Conservation (phyloP, 2,329 filamentous ascomycete species). For the Alternaria gansuensis region DNA sequence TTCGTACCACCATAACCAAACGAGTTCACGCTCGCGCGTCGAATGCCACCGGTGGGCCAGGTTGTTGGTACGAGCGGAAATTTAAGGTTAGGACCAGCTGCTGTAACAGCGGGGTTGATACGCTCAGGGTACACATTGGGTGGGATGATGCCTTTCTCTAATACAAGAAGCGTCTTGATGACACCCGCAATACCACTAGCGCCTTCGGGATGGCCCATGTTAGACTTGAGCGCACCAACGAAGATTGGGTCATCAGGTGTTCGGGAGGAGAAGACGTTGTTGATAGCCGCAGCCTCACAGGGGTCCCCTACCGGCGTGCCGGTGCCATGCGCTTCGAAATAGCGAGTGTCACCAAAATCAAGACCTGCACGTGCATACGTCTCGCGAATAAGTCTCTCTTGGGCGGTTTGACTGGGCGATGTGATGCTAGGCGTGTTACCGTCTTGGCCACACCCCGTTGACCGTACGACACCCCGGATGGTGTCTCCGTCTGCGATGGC, state of each 20-base stretch:
- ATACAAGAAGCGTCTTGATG: slow-evolving; percentile 51
- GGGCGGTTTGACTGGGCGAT: slow-evolving; percentile 56
- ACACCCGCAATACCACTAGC: slow-evolving; percentile 50
- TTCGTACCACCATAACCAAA: slow-evolving; percentile 43
- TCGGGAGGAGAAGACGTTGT: slow-evolving; percentile 26
- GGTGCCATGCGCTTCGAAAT: slow-evolving; percentile 52
- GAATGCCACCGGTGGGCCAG: slow-evolving; percentile 26
- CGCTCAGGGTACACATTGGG: slow-evolving; percentile 25
- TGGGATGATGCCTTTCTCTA: slow-evolving; percentile 46
- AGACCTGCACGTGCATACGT: slow-evolving; percentile 52
- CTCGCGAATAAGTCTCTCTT: slow-evolving; percentile 40
- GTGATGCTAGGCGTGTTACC: slow-evolving; percentile 33
- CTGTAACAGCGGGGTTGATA: slow-evolving; percentile 38
- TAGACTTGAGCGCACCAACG: slow-evolving; percentile 38
- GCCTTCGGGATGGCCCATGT: slow-evolving; percentile 54
- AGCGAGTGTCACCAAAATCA: slow-evolving; percentile 37
- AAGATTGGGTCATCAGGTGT: slow-evolving; percentile 21
- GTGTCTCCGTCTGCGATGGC: slow-evolving; percentile 35
- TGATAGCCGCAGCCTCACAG: slow-evolving; percentile 32
- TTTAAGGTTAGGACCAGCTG: slow-evolving; percentile 18
- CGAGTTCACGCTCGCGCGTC: slow-evolving; percentile 38
- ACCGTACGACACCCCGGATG: slow-evolving; percentile 43
- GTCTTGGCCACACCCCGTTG: slow-evolving; percentile 35
- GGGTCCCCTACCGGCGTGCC: slow-evolving; percentile 61
- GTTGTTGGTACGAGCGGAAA: slow-evolving; percentile 16